phyloP scores from a whole-genome alignment of 2,329 filamentous ascomycete genomes.

The Aspergillus sp. region DNA sequence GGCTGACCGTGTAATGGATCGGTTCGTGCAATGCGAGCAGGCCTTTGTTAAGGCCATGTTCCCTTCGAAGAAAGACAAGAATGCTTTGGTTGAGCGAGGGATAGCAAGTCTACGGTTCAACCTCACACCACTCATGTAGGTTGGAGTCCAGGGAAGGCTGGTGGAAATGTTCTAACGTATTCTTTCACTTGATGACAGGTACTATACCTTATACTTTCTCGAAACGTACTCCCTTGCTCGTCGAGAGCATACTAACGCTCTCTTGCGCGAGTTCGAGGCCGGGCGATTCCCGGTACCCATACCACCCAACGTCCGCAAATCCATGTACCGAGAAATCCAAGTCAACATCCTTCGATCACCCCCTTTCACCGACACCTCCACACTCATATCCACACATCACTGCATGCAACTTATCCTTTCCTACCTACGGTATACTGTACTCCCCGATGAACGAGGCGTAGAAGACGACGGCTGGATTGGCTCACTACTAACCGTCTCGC shows the following conservation, averaged over 20 bases:
- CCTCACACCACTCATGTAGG: slow-evolving; percentile 35
- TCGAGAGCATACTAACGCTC: slow-evolving; percentile 28
- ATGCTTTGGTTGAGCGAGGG: slow-evolving; percentile 26
- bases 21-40: slow-evolving; percentile 27
- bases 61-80: slow-evolving; percentile 25
- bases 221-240: slow-evolving; percentile 33
- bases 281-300: slow-evolving; percentile 32
- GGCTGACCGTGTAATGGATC: slow-evolving; percentile 35
- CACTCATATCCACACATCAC: slow-evolving; percentile 35
- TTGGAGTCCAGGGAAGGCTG: background rate
- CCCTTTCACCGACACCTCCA: slow-evolving; percentile 33
- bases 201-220: slow-evolving; percentile 35
- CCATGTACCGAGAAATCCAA: slow-evolving; percentile 32
- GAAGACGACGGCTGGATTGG: slow-evolving; percentile 33
- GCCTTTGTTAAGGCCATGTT: slow-evolving; percentile 25
- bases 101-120: slow-evolving; percentile 30
- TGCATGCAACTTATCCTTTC: slow-evolving; percentile 34
- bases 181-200: slow-evolving; percentile 18
- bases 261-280: slow-evolving; percentile 32
- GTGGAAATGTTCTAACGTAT: background rate
- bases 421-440: slow-evolving; percentile 32
- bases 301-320: slow-evolving; percentile 23
- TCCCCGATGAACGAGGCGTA: slow-evolving; percentile 22
- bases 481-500: slow-evolving; percentile 33
- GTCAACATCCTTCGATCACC: slow-evolving; percentile 30